Evolutionary conservation across 1,139 yeast species (phyloP), one percentile per base, ranked within the genome.

Genomic region (Candida buenavistaensis): DNA sequence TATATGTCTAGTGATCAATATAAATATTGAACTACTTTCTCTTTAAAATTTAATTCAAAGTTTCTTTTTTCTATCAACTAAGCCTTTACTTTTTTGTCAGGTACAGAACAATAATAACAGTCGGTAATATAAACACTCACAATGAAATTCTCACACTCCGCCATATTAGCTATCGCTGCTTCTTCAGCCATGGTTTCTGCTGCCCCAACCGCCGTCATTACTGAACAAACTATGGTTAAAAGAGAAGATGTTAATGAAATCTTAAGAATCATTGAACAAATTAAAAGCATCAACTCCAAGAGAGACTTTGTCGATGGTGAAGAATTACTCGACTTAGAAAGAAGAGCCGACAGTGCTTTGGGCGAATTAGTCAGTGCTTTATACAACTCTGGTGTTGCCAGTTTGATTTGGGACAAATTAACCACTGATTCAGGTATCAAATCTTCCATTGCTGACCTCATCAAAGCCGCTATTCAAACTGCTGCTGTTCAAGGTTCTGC

Each of bases 131-230:
- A 25, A 10, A 37, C n/a, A 33, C 19, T 7, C 12, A 50, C 40
- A 51, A 70, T 70, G 76, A 70, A 68, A 61, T 64, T 70, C 36
- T 54, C 75, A 28, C 59, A 66, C 41, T 52, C 75, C 38, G 57
- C 75, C 35, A 54, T 65, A 39, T 53, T 66, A 41, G 73, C 75
- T 38, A 51, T 70, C 47, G 58, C 67, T 46, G 72, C 71, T 36
- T 44, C 75, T 30, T 44, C 68, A 29, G 57, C 72, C 33, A 51
- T 63, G 31, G 72, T 61, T 33, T 51, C 58, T 36, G 72, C 75
- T 40, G 72, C 72, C 30, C 74, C 75, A 47, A 47, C 65, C 33
- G 45, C 49, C 33, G 39, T 50, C 33, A 28, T 37, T 20, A 22
- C 44, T 22, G 43, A 43, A 19, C 47, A 46, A 34, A 39, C 63